Evolutionary conservation across 441 rosid genomes (phyloP).

Genomic region (Lepidium campestre): DNA sequence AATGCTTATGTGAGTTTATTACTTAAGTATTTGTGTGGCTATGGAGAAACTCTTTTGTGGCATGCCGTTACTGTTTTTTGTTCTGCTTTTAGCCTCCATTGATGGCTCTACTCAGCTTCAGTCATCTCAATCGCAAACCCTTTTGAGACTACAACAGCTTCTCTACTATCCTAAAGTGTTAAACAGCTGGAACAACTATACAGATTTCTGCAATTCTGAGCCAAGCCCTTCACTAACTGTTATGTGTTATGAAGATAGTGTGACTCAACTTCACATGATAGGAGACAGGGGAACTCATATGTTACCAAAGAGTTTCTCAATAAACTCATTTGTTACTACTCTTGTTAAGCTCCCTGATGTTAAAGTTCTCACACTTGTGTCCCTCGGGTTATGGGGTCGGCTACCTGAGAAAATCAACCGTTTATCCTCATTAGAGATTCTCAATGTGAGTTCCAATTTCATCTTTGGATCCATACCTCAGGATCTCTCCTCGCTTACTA

Average conservation of each 20-base stretch:
- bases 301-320: conserved; percentile 66
- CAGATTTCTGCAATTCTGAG: conserved; percentile 77
- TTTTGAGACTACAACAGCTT: conserved; percentile 60
- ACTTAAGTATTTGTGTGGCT: neutral
- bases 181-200: conserved; percentile 60
- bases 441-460: conserved; percentile 80
- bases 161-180: conserved; percentile 58
- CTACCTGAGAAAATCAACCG: conserved; percentile 69
- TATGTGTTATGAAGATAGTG: conserved; percentile 71
- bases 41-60: conserved; percentile 45
- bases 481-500: conserved; percentile 50
- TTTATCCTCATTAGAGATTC: conserved; percentile 63
- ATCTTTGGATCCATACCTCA: conserved; percentile 61
- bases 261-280: conserved; percentile 77
- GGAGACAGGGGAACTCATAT: conserved; percentile 45
- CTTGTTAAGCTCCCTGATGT: conserved; percentile 65
- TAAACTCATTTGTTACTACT: conserved; percentile 76
- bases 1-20: conserved; percentile 5
- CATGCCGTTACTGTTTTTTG: conserved; percentile 29
- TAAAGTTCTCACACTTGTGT: conserved; percentile 78
- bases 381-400: conserved; percentile 90
- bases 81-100: conserved; percentile 32
- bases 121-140: conserved; percentile 66
- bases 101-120: conserved; percentile 51
- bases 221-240: conserved; percentile 59